Evolutionary conservation across 164 flowering plant species (phyloP).

Genomic region (grape (Vitis vinifera)): DNA sequence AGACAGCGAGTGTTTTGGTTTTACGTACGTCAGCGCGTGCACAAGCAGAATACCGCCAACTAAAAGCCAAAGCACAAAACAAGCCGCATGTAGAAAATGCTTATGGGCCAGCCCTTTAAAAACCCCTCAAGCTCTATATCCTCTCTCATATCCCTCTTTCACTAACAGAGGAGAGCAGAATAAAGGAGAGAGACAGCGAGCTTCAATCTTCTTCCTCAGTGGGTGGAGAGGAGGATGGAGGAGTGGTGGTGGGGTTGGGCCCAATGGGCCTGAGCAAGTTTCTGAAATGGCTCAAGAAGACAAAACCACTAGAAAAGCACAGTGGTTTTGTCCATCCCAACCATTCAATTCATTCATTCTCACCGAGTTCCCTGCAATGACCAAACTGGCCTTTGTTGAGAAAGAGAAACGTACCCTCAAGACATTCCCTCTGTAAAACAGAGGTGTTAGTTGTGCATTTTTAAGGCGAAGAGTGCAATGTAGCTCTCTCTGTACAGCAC

Average conservation of each 20-base stretch:
- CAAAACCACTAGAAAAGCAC: conserved; percentile 10
- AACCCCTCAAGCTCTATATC: conserved; percentile 1
- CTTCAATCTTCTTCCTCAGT: too few relatives aligned
- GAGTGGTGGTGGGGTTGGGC: not conserved
- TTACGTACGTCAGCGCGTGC: not conserved
- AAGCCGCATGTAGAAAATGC: conserved; percentile 3
- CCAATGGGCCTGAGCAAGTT: not conserved
- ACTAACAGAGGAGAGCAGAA: not conserved
- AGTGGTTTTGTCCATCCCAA: not conserved
- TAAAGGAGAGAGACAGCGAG: too few relatives aligned
- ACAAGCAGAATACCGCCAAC: not conserved
- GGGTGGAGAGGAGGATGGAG: not conserved
- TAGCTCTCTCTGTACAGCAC: not conserved
- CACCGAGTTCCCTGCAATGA: not conserved
- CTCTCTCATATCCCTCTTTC: conserved; percentile 8
- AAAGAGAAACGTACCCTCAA: not conserved
- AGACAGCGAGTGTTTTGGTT: not conserved
- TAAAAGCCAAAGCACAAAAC: conserved; percentile 1
- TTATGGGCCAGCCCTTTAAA: conserved; percentile 9
- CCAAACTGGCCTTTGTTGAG: not conserved
- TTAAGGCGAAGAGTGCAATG: not conserved
- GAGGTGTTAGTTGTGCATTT: conserved; percentile 7
- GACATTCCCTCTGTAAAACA: not conserved
- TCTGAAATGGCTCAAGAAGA: conserved; percentile 6
- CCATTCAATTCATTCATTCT: not conserved